A percentile compares a stretch with the other conserved stretches of the same genome.
phyloP scores from a whole-genome alignment of 1,284 basidiomycete genomes.

The Phylloboletellus chloephorus region DNA sequence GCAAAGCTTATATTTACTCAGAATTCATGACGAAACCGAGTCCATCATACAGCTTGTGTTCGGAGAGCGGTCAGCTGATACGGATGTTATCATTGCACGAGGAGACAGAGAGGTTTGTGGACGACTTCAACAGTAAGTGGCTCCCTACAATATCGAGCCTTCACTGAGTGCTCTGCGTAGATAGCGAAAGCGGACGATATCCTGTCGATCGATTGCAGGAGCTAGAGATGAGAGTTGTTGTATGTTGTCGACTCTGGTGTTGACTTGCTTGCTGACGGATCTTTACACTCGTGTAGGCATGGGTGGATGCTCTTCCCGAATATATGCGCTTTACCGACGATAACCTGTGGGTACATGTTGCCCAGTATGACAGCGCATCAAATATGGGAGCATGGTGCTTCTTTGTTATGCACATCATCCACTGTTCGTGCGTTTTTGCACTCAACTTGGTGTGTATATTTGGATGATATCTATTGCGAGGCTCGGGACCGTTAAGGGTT shows the following conservation, averaged over 20 bases:
- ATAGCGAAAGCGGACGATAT: slow-evolving; percentile 22
- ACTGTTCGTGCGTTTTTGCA: slow-evolving; percentile 61
- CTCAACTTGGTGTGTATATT: slow-evolving; percentile 50
- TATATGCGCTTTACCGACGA: slow-evolving; percentile 64
- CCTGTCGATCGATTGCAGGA: slow-evolving; percentile 22
- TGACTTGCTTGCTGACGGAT: slow-evolving; percentile 5
- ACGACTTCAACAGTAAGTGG: slow-evolving; percentile 29
- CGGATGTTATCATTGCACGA: slow-evolving; percentile 60
- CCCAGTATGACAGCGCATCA: slow-evolving; percentile 71
- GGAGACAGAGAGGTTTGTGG: slow-evolving; percentile 47
- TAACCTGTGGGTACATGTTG: slow-evolving; percentile 59
- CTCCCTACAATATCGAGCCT: background rate
- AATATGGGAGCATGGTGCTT: slow-evolving; percentile 75
- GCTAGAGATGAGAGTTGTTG: slow-evolving; percentile 23
- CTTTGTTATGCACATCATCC: slow-evolving; percentile 63
- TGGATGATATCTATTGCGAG: background rate
- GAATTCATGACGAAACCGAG: slow-evolving; percentile 63
- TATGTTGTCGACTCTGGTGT: slow-evolving; percentile 15
- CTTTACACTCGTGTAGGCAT: slow-evolving; percentile 40
- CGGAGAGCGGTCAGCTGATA: slow-evolving; percentile 67
- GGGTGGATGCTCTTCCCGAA: slow-evolving; percentile 59
- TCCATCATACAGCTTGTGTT: slow-evolving; percentile 38
- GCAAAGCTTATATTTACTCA: slow-evolving; percentile 24
- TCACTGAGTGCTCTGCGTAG: slow-evolving; percentile 13
- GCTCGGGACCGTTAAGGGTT: background rate